A percentile compares a stretch with the other conserved stretches of the same genome.
Conservation (phyloP, 2,329 filamentous ascomycete species). For the Aspergillus sojae region DNA sequence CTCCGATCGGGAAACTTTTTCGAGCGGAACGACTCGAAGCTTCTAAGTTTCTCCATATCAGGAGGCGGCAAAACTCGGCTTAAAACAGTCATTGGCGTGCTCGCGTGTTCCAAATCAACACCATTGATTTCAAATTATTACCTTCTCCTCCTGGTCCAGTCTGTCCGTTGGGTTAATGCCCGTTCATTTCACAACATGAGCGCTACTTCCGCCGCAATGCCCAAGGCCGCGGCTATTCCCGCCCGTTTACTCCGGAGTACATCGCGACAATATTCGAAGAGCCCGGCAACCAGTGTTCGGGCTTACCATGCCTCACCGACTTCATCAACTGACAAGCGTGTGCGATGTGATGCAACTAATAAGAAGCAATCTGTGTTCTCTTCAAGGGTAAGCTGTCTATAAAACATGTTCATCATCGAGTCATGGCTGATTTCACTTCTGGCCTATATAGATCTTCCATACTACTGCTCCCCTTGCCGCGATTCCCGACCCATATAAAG, state of each 20-base stretch:
- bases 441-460: constrained; percentile 44
- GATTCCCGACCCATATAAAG: constrained; percentile 81
- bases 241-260: constrained; percentile 43
- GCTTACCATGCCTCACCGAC: constrained; percentile 37
- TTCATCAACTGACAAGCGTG: constrained; percentile 28
- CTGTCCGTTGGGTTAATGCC: constrained; percentile 12
- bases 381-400: constrained; percentile 34
- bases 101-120: neutral
- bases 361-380: constrained; percentile 28
- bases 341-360: constrained; percentile 28
- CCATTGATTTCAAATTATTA: constrained; percentile 3
- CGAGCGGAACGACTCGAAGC: constrained; percentile 34
- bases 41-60: constrained; percentile 28
- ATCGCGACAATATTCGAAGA: constrained; percentile 43
- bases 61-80: constrained; percentile 20
- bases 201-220: constrained; percentile 42
- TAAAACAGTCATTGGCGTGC: neutral
- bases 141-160: neutral
- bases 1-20: constrained; percentile 39
- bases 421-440: constrained; percentile 10
- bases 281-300: constrained; percentile 30
- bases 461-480: constrained; percentile 61
- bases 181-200: constrained; percentile 39
- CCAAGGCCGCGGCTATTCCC: constrained; percentile 46
- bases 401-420: neutral